These are phyloP conservation scores for Epicoccum nigrum DNA, from an alignment of 2,329 filamentous ascomycete genomes.

Conservation along the genomic window DNA sequence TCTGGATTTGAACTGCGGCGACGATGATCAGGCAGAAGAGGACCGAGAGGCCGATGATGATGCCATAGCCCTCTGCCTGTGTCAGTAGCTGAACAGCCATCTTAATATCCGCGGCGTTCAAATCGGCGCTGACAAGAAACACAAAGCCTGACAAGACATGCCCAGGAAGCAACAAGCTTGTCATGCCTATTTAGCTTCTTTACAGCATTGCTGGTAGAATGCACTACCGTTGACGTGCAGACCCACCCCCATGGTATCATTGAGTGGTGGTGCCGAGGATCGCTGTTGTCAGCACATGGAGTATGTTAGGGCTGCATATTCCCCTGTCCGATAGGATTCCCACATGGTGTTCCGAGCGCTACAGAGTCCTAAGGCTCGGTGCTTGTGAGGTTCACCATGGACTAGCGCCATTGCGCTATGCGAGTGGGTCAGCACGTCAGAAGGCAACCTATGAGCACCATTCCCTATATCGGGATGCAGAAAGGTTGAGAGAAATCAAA, in stretches of 20 bases:
- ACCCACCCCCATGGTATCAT: conserved; percentile 20
- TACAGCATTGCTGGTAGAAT: background rate
- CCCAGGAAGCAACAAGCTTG: conserved; percentile 1
- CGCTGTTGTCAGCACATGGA: conserved; percentile 6
- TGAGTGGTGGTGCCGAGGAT: conserved; percentile 7
- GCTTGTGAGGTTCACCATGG: background rate
- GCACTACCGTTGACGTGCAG: conserved; percentile 11
- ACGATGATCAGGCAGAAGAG: conserved; percentile 21
- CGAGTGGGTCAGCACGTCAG: conserved; percentile 19
- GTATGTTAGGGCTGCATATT: background rate
- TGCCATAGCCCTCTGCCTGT: conserved; percentile 21
- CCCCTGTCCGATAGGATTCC: background rate
- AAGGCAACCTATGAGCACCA: background rate
- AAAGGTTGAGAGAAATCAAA: background rate
- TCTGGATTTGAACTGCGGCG: conserved; percentile 23
- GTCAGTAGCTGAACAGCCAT: conserved; percentile 20
- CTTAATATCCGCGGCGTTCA: no score
- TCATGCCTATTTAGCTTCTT: conserved; percentile 2
- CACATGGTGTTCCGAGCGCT: background rate
- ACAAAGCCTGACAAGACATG: background rate
- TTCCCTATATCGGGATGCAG: background rate
- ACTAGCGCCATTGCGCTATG: conserved; percentile 19
- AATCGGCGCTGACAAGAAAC: no score
- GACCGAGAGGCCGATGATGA: conserved; percentile 21
- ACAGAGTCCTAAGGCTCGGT: background rate